Base-by-base conservation (phyloP, 1,139 yeast species). In the Saccharomyces hybrid region DNA sequence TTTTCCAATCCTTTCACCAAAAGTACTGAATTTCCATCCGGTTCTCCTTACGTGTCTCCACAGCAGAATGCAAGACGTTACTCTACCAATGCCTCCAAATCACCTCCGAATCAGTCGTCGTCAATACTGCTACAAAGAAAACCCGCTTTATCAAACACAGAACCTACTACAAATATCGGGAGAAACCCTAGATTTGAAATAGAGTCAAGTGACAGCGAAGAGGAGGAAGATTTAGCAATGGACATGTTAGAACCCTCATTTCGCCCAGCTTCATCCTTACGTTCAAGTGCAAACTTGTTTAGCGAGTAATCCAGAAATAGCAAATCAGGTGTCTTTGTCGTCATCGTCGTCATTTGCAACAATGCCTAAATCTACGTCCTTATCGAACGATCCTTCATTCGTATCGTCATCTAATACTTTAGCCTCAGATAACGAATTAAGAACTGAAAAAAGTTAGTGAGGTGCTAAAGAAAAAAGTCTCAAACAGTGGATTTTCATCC, bases 381-480 rank as follows among this genome's bases (percentile, higher is more conserved):
- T 38, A 16, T 16, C 44, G 19, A 38, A 12, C 12, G 44, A 38
- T 38, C 44, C 44, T 9, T 38, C 44, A 4, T 38, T 16, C n/a
- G 44, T 38, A 12, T 38, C 44, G 11, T 38, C 44, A 16, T 38
- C 44, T 9, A 38, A 38, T 16, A 38, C 44, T 12, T 38, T 38
- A 9, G 4, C 21, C 4, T 38, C 44, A 9, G 44, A 38, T 2
- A 21, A 38, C 9, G 44, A 38, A 27, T 49, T 65, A 34, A 65
- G 64, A 48, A 56, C 58, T 26, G 64, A 61, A 47, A 47, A 59
- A 59, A 16, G 60, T 61, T 16, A 62, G 66, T 48, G 64, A 59
- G 19, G 62, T 64, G n/a, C 51, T 65, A 26, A 61, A 63, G 53
- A 58, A 59, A 49, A 63, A 55, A 51, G 49, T 58, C 24, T 44